Evolutionary conservation across 129 eudicot species (phyloP).

Genomic region (Flaveria trinervia): DNA sequence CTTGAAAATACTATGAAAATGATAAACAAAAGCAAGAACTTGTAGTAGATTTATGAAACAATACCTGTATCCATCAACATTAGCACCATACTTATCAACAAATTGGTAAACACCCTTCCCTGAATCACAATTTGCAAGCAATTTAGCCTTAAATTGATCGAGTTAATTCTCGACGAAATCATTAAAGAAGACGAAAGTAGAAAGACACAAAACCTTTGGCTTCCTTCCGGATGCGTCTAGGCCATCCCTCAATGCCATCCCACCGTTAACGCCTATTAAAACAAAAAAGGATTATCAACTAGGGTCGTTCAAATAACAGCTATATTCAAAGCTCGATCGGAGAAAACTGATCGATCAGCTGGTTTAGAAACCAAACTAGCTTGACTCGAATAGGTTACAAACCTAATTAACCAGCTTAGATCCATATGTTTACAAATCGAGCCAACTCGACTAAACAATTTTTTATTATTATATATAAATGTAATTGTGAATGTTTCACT

Average conservation of each 20-base stretch:
- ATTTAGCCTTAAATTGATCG: background rate
- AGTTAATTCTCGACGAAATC: background rate
- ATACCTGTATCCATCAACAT: conserved; percentile 77
- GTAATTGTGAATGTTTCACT: no score
- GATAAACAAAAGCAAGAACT: background rate
- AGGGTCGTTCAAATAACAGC: no score
- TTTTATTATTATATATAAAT: no score
- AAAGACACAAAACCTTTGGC: conserved; percentile 43
- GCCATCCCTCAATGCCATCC: conserved; percentile 69
- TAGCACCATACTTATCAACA: conserved; percentile 97
- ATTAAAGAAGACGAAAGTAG: background rate
- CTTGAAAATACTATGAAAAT: background rate
- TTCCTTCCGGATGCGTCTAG: conserved; percentile 80
- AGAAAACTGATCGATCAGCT: no score
- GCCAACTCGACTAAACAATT: no score
- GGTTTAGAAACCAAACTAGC: no score
- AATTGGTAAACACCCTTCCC: conserved; percentile 98
- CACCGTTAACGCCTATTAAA: conserved; percentile 54
- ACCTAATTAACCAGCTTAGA: no score
- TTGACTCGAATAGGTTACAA: no score
- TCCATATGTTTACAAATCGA: no score
- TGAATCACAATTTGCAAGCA: conserved; percentile 15
- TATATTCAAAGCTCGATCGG: no score
- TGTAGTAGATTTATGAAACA: background rate
- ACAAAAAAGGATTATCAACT: background rate